A percentile compares a stretch with the other conserved stretches of the same genome.
Evolutionary conservation across 352 stramenopile species (phyloP).

Genomic region (Phytophthora chlamydospora): DNA sequence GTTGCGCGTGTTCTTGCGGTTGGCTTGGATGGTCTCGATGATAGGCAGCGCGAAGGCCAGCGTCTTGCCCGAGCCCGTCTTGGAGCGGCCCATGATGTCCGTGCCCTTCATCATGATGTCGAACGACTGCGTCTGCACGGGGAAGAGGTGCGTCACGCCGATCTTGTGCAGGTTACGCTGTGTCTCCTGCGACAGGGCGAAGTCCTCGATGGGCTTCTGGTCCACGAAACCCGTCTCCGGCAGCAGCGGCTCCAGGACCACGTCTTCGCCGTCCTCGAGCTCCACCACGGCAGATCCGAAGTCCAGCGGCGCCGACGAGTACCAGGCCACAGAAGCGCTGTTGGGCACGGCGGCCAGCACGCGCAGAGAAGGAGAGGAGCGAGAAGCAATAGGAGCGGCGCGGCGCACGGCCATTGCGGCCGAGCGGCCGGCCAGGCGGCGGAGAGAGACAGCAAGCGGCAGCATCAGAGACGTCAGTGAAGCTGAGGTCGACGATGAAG

Average conservation of each 20-base stretch:
- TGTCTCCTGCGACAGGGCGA: constrained; percentile 62
- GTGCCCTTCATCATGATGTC: constrained; percentile 77
- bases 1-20: constrained; percentile 43
- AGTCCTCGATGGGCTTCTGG: constrained; percentile 76
- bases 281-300: constrained; percentile 22
- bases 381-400: constrained; percentile 12
- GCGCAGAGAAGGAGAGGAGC: constrained; percentile 12
- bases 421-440: constrained; percentile 35
- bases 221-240: constrained; percentile 61
- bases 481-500: constrained; percentile 19
- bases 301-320: constrained; percentile 29
- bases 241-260: constrained; percentile 53
- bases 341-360: constrained; percentile 19
- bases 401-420: constrained; percentile 20
- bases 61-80: constrained; percentile 86
- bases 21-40: constrained; percentile 70
- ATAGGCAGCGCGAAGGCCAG: constrained; percentile 80
- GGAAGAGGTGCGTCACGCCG: constrained; percentile 86
- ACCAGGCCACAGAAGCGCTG: constrained; percentile 23
- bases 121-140: constrained; percentile 85
- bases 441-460: constrained; percentile 39
- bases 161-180: constrained; percentile 60
- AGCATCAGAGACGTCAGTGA: constrained; percentile 27
- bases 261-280: constrained; percentile 43
- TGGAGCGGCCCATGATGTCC: constrained; percentile 86